phyloP scores from a whole-genome alignment of 306 rosid species.

The Psophocarpus tetragonolobus region DNA sequence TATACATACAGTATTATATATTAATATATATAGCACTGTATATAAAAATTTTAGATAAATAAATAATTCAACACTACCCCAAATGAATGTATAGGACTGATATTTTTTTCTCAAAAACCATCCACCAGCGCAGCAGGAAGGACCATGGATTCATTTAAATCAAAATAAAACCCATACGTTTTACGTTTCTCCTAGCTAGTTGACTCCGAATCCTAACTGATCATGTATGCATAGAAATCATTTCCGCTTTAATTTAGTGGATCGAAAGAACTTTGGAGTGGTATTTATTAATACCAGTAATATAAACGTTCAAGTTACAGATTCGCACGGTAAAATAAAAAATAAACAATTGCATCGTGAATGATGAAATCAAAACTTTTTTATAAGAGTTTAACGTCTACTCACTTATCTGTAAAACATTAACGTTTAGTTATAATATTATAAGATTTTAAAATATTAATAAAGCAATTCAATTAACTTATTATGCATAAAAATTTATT shows the following conservation, averaged over 20 bases:
- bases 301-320: neutral
- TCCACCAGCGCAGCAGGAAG: neutral
- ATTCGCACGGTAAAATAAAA: neutral
- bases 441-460: too few species aligned
- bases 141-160: neutral
- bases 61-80: too few species aligned
- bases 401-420: too few species aligned
- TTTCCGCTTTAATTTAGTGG: neutral
- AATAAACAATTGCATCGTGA: slow-evolving; percentile 20
- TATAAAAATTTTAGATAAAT: too few species aligned
- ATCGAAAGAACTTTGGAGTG: neutral
- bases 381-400: too few species aligned
- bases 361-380: slow-evolving; percentile 15
- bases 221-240: neutral
- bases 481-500: too few species aligned
- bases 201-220: neutral
- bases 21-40: too few species aligned
- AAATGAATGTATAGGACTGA: too few species aligned
- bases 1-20: too few species aligned
- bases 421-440: too few species aligned
- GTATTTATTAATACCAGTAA: neutral
- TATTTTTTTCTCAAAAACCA: too few species aligned
- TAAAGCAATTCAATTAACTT: too few species aligned
- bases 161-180: neutral
- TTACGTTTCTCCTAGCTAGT: neutral